Percentiles rank a stretch among this genome's conserved stretches.
These are phyloP conservation scores for Acidomyces sp. DNA, from an alignment of 495 filamentous ascomycete genomes.

Conservation along the genomic window DNA sequence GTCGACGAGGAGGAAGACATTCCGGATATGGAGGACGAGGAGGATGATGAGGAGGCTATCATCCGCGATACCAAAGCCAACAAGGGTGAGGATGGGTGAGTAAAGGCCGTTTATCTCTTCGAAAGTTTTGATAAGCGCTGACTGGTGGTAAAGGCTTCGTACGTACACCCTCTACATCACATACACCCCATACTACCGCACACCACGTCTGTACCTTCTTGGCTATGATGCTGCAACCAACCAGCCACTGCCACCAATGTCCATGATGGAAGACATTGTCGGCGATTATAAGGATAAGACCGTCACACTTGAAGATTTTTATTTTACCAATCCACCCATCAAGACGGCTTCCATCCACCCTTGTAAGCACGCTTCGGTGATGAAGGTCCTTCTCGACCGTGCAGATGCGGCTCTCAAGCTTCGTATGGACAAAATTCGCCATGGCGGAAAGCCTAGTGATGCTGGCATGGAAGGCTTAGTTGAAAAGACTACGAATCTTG, in stretches of 20 bases:
- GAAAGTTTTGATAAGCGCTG: neutral
- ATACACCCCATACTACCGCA: constrained; percentile 93
- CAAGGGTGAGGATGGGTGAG: constrained; percentile 53
- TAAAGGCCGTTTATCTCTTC: constrained; percentile 7
- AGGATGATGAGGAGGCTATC: constrained; percentile 94
- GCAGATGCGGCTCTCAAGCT: constrained; percentile 88
- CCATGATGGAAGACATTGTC: constrained; percentile 99
- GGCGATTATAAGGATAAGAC: constrained; percentile 99
- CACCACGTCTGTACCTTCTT: constrained; percentile 87
- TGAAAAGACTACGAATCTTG: constrained; percentile 39
- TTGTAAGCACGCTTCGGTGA: constrained; percentile 84
- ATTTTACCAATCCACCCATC: constrained; percentile 65
- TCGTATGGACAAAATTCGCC: constrained; percentile 58
- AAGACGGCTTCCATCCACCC: constrained; percentile 97
- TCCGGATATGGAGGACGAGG: constrained; percentile 95
- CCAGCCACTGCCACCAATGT: constrained; percentile 66
- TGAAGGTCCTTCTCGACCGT: constrained; percentile 94
- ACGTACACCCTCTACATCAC: constrained; percentile 97
- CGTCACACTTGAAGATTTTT: constrained; percentile 95
- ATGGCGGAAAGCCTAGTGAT: constrained; percentile 41
- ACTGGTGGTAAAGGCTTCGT: constrained; percentile 39
- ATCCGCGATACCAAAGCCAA: constrained; percentile 58
- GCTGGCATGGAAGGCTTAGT: constrained; percentile 52
- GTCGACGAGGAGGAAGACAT: constrained; percentile 73
- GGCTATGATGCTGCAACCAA: constrained; percentile 51